Evolutionary conservation across 495 filamentous ascomycete genomes (phyloP), one percentile per base, ranked within the genome.

Genomic region (Usnea hakonensis): DNA sequence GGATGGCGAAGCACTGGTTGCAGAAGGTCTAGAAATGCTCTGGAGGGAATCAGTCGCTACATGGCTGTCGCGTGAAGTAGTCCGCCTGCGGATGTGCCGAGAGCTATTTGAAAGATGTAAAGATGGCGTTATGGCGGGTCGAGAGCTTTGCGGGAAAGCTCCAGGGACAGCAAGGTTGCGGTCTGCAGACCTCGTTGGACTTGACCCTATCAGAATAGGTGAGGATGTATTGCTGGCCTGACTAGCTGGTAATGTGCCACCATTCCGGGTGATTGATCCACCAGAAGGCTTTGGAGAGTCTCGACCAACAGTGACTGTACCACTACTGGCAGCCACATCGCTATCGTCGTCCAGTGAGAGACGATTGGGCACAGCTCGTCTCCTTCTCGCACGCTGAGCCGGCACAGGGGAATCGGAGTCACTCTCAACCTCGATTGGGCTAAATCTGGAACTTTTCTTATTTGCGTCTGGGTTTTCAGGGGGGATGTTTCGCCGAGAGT

Each of bases 381-480:
- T 61, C 55, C 63, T 65, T 21, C 58, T 60, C 17, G 35, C 38
- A 36, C 58, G 54, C 41, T 37, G 60, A 38, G 41, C 35, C 3
- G 46, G 36, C 35, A 61, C 23, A n/a, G 66, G 60, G 5, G 60
- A 35, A 52, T 68, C 66, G 10, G 66, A 68, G 44, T 65, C 66
- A 55, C 63, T 65, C 11, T 61, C 63, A 32, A 61, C 52, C 38
- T 60, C 58, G 23, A 65, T 63, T 37, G 50, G 59, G 23, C 55
- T 21, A 36, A 21, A 36, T 54, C 38, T 26, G 19, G 53, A 33
- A 14, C 48, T 36, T 41, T 44, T 37, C 19, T 5, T 28, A 13
- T 11, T 26, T 52, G 23, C 53, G 14, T 41, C 58, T n/a, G 46
- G 50, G 8, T 19, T 32, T 48, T 33, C 26, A 30, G 41, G 58